Conservation (phyloP, 2,329 filamentous ascomycete genomes). For the Fusarium camptoceras region DNA sequence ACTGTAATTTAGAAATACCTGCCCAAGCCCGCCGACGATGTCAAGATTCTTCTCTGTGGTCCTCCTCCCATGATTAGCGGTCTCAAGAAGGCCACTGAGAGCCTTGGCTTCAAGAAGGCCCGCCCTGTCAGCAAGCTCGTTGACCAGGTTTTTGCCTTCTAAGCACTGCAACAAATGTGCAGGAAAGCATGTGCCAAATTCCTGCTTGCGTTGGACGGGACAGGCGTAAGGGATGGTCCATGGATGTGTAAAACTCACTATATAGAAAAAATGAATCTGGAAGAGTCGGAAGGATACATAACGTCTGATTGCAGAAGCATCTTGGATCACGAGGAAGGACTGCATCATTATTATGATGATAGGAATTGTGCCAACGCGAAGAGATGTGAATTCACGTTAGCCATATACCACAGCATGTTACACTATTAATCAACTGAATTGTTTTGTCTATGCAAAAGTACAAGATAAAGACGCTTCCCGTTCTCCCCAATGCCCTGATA, state of each 20-base stretch:
- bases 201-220: conserved; percentile 1
- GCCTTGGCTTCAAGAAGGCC: conserved; percentile 91
- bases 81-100: conserved; percentile 95
- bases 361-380: conserved; percentile 8
- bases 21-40: conserved; percentile 83
- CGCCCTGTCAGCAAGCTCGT: conserved; percentile 96
- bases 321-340: neutral
- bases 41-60: conserved; percentile 95
- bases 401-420: conserved; percentile 11
- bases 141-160: conserved; percentile 97
- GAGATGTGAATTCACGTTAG: conserved; percentile 22
- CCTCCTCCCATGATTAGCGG: conserved; percentile 97
- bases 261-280: conserved; percentile 25
- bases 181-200: neutral
- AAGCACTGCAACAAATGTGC: conserved; percentile 35
- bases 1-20: conserved; percentile 72
- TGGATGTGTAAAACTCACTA: conserved; percentile 14
- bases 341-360: neutral
- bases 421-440: neutral
- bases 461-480: conserved; percentile 39
- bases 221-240: neutral
- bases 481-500: conserved; percentile 24
- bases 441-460: conserved; percentile 1
- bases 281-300: conserved; percentile 16
- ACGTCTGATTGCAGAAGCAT: neutral